Base-by-base conservation (phyloP, 164 flowering plant genomes). In the Hamamelis virginiana region DNA sequence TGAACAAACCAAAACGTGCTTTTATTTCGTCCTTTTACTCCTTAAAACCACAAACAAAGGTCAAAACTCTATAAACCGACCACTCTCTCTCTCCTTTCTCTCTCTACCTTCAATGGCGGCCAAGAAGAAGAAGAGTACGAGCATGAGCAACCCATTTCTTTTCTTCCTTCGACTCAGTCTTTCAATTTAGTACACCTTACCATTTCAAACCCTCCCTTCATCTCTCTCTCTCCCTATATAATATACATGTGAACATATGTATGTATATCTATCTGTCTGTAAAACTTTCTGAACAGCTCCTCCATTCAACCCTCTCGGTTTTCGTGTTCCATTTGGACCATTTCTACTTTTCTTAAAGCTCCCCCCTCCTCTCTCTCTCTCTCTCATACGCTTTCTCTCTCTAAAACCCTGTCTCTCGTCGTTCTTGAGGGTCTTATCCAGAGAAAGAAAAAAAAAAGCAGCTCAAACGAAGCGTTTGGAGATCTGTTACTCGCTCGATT, bases 1-100 rank as follows among this genome's bases (percentile, higher is more conserved):
- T 65, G 62, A 69, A 56, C 64, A 69, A 77, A 63, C 66, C 52
- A 74, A 77, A 56, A 67, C 77, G 75, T 74, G 80, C 73, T 67
- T 65, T 65, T 45, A 46, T 61, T 14, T 14, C 59, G 12, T 53
- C 52, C 27, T 55, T n/a, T 66, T 9, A 15, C 47, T 38, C 33
- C 25, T 56, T 13, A 43, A 23, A 23, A 22, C 44, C 43, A 23
- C 44, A 22, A 9, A 14, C 62, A 23, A 47, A 69, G 73, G 75
- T 76, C 79, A 76, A 76, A 68, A 47, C 64, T 21, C 72, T 48
- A 70, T 23, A 53, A 9, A 56, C 33, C 58, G 5, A 48, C 14
- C 15, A 6, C 50, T 69, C 57, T 74, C 70, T 59, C 62, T 64
- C 63, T 45, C 60, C 66, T 66, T 10, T 43, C 71, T 66, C 63